These are phyloP conservation scores for Colletotrichum shisoi DNA, from an alignment of 2,329 filamentous ascomycete genomes.

Conservation along the genomic window DNA sequence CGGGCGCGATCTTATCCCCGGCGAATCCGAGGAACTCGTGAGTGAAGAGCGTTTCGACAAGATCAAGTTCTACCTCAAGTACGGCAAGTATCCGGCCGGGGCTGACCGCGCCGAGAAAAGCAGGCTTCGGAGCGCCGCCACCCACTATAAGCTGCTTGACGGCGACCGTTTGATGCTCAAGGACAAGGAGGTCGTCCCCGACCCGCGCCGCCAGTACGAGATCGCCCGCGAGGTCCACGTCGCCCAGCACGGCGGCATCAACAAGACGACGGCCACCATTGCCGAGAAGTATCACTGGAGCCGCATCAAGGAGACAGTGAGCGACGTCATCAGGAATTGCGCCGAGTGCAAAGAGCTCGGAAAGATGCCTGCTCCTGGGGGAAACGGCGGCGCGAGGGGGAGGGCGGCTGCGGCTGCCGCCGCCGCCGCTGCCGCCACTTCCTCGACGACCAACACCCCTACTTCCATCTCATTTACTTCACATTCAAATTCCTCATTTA, in stretches of 20 bases:
- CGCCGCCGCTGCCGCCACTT: conserved; percentile 1
- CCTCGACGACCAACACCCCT: conserved; percentile 6
- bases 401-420: conserved; percentile 23
- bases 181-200: conserved; percentile 94
- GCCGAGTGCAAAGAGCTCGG: conserved; percentile 83
- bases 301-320: conserved; percentile 96
- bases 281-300: conserved; percentile 97
- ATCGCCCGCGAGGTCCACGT: conserved; percentile 82
- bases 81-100: conserved; percentile 89
- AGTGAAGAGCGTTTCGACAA: conserved; percentile 98
- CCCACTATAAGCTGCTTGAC: conserved; percentile 86
- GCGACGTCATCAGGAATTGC: conserved; percentile 91
- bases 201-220: conserved; percentile 87
- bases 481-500: conserved; percentile 6
- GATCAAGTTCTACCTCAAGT: conserved; percentile 96
- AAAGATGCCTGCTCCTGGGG: conserved; percentile 56
- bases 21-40: conserved; percentile 76
- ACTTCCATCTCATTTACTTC: conserved; percentile 16
- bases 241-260: conserved; percentile 86
- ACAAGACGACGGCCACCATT: conserved; percentile 95
- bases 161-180: conserved; percentile 92
- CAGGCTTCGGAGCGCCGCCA: conserved; percentile 88
- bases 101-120: conserved; percentile 96
- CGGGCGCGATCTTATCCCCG: conserved; percentile 68
- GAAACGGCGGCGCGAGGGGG: conserved; percentile 22